Evolutionary conservation across 371 early-diverging fungal species (phyloP), one percentile per base, ranked within the genome.

Genomic region (Ecytonucleospora hepatopenaei): DNA sequence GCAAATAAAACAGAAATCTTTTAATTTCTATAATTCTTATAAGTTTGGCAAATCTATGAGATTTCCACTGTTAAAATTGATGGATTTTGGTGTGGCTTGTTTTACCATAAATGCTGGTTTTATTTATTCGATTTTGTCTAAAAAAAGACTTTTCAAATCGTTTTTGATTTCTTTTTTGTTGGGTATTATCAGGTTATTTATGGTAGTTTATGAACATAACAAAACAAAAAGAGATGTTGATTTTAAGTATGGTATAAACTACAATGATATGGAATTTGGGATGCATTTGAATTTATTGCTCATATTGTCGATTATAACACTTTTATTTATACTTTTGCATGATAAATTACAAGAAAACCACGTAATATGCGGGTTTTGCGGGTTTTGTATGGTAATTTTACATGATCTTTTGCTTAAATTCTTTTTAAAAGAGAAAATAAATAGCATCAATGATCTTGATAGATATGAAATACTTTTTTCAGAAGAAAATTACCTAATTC

Each of bases 51-150:
- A 51, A 24, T 24, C 17, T 19, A 51, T 23, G 12, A n/a, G 23
- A 17, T 24, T 19, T 4, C 8, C 12, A 40, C 8, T 4, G 8
- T 24, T 51, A 8, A 51, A 23, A n/a, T 23, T 51, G 12, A 51
- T 51, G 53, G 53, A 51, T 51, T 17, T 51, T 51, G 53, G 53
- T 23, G 12, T n/a, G 8, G 53, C 8, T 17, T 8, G 3, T 8
- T 51, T 51, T 51, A n/a, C 53, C 3, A 17, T 51, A 3, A 51
- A 51, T 51, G 53, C 53, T 17, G 53, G 53, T 19, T 51, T 51
- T 24, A 23, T 51, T 51, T 51, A 12, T 8, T 51, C 53, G n/a
- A 12, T 51, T 12, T 17, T 17, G 3, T 8, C 8, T 24, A 56
- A 21, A 56, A 56, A 8, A 27, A 56, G 32, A 31, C 40, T 40